Evolutionary conservation across 2,329 filamentous ascomycete genomes (phyloP).

Genomic region (Lachnellula occidentalis): DNA sequence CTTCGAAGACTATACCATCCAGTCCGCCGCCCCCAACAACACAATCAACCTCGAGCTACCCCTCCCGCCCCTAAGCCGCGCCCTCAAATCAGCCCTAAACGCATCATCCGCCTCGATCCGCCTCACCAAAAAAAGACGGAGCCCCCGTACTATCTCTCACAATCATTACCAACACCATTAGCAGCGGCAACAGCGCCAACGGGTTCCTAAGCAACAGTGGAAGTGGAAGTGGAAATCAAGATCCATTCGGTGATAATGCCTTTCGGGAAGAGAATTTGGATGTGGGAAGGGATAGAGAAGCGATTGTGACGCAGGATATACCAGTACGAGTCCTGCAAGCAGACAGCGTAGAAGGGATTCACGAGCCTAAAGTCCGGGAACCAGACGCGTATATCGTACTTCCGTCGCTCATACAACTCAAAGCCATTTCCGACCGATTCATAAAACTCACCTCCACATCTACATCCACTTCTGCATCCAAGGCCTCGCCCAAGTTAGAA

Average conservation of each 20-base stretch:
- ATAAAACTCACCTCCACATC: slow-evolving; percentile 64
- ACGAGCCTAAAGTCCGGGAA: slow-evolving; percentile 85
- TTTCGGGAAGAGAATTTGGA: slow-evolving; percentile 47
- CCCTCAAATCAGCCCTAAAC: slow-evolving; percentile 81
- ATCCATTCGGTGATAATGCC: slow-evolving; percentile 41
- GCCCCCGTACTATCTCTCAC: slow-evolving; percentile 84
- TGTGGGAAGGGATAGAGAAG: slow-evolving; percentile 70
- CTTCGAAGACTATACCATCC: slow-evolving; percentile 78
- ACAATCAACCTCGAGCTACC: slow-evolving; percentile 96
- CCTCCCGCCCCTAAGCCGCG: slow-evolving; percentile 78
- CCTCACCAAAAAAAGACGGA: slow-evolving; percentile 84
- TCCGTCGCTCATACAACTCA: slow-evolving; percentile 80
- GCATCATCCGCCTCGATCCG: slow-evolving; percentile 78
- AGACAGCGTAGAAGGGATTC: slow-evolving; percentile 80
- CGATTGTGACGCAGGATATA: slow-evolving; percentile 90
- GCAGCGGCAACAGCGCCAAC: slow-evolving; percentile 39
- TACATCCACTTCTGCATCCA: slow-evolving; percentile 17
- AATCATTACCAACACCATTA: slow-evolving; percentile 69
- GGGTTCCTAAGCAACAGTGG: slow-evolving; percentile 20
- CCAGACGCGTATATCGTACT: slow-evolving; percentile 92
- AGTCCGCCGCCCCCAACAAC: slow-evolving; percentile 76
- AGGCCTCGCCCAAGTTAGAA: slow-evolving; percentile 63
- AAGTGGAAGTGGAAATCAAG: slow-evolving; percentile 30
- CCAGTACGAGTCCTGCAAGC: slow-evolving; percentile 87
- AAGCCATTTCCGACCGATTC: slow-evolving; percentile 91